These are phyloP conservation scores for Leucosporidium creatinivorum DNA, from an alignment of 768 basidiomycete species.

Conservation along the genomic window DNA sequence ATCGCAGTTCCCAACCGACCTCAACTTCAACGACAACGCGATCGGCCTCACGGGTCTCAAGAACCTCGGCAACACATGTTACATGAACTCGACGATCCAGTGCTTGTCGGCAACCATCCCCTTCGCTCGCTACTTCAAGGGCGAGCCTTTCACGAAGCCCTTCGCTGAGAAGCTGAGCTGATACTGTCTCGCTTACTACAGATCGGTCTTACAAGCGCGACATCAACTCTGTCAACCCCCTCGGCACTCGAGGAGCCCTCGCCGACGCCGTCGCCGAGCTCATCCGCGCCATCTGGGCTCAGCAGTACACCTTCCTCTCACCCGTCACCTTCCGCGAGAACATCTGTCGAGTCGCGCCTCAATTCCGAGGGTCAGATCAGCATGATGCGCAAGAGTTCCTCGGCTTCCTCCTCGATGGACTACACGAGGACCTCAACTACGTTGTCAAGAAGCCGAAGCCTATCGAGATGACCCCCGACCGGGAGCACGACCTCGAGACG, in stretches of 20 bases:
- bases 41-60: slow-evolving; percentile 60
- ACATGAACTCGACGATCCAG: slow-evolving; percentile 97
- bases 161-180: neutral
- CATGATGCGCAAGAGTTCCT: slow-evolving; percentile 98
- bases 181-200: neutral
- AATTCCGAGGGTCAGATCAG: slow-evolving; percentile 73
- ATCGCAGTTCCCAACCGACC: slow-evolving; percentile 9
- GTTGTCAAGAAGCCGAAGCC: slow-evolving; percentile 79
- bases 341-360: slow-evolving; percentile 70
- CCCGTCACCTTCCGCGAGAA: slow-evolving; percentile 82
- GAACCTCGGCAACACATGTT: slow-evolving; percentile 95
- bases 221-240: slow-evolving; percentile 71
- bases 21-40: slow-evolving; percentile 30
- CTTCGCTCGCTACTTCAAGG: slow-evolving; percentile 84
- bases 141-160: slow-evolving; percentile 43
- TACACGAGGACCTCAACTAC: slow-evolving; percentile 91
- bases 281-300: slow-evolving; percentile 78
- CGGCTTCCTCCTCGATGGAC: slow-evolving; percentile 88
- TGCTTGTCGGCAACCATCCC: slow-evolving; percentile 91
- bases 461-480: slow-evolving; percentile 60
- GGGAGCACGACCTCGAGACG: slow-evolving; percentile 80
- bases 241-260: slow-evolving; percentile 79
- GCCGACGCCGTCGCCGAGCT: slow-evolving; percentile 75
- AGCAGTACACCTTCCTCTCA: slow-evolving; percentile 70
- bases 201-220: slow-evolving; percentile 43